phyloP scores from a whole-genome alignment of 225 moss, liverwort and hornwort genomes.

The Sphagnum tenellum region DNA sequence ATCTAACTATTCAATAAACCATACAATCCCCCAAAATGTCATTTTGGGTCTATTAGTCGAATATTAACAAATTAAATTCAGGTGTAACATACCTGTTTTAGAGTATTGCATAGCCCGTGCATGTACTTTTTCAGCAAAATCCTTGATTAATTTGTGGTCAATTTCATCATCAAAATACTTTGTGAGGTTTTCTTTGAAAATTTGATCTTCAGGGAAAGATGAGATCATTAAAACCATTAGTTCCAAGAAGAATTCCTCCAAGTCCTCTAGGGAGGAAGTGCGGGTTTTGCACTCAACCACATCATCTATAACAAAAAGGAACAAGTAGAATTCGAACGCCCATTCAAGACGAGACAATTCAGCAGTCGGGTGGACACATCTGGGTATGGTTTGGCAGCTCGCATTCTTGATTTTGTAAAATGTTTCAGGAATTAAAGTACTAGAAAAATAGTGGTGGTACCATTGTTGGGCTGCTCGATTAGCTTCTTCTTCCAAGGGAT shows the following conservation, averaged over 20 bases:
- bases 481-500: background rate
- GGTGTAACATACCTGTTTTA: too few relatives aligned
- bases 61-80: too few relatives aligned
- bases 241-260: background rate
- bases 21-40: too few relatives aligned
- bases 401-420: background rate
- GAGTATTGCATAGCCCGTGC: too few relatives aligned
- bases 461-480: background rate
- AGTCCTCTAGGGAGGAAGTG: background rate
- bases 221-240: conserved; percentile 5
- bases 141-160: too few relatives aligned
- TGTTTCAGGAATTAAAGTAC: background rate
- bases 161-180: too few relatives aligned
- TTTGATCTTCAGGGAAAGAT: conserved; percentile 6
- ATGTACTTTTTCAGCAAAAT: too few relatives aligned
- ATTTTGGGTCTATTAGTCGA: too few relatives aligned
- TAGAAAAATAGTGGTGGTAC: conserved; percentile 2
- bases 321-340: background rate
- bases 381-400: background rate
- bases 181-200: conserved; percentile 2
- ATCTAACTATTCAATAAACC: too few relatives aligned
- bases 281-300: conserved; percentile 1
- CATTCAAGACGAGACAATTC: background rate
- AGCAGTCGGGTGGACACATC: background rate
- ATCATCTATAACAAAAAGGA: conserved; percentile 8